Evolutionary conservation across 768 basidiomycete genomes (phyloP), one percentile per base, ranked within the genome.

Genomic region (Porpolomopsis calyptriformis): DNA sequence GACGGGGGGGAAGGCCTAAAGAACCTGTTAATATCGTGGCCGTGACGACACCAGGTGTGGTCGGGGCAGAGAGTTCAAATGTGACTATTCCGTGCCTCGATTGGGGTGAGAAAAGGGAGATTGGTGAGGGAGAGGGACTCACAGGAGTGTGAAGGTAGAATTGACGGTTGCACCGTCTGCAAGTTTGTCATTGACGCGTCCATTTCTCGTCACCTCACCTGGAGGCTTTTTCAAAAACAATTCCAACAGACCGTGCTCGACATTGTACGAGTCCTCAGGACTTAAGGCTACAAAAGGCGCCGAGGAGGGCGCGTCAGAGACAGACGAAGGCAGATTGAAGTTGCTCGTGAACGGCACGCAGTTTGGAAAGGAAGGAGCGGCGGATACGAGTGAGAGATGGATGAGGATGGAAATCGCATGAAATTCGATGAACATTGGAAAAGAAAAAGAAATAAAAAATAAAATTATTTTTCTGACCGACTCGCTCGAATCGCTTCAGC

Each of bases 1-100:
- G 23, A 45, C 10, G 16, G 29, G 27, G 22, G 20, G 39, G 23
- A 8, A 16, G 25, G 1, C 36, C 11, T 36, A 29, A 48, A 59
- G 39, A 45, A 65, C 67, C 64, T 48, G 70, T 65, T 18, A 71
- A 49, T 27, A 71, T 69, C 4, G 58, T 64, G 1, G 71, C 70
- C 4, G 66, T 63, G 18, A 72, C 64, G 3, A 64, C 60, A 4
- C 69, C 68, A 3, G 64, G 18, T 7, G 63, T 53, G 1, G 42
- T 25, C 0, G 69, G 68, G 0, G 60, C 63, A 4, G 47, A 37
- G 2, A 71, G 43, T 34, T 64, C 58, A 39, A 62, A 63, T 0
- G 65, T 63, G 20, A 67, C 60, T 38, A 55, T 64, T 1, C 66
- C 69, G 26, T 66, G 52, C 16, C 68, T 70, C 2, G 22, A 19